Percentiles rank a stretch among this genome's conserved stretches.
Conservation (phyloP, 1,284 basidiomycete species). For the Pseudozyma pruni region DNA sequence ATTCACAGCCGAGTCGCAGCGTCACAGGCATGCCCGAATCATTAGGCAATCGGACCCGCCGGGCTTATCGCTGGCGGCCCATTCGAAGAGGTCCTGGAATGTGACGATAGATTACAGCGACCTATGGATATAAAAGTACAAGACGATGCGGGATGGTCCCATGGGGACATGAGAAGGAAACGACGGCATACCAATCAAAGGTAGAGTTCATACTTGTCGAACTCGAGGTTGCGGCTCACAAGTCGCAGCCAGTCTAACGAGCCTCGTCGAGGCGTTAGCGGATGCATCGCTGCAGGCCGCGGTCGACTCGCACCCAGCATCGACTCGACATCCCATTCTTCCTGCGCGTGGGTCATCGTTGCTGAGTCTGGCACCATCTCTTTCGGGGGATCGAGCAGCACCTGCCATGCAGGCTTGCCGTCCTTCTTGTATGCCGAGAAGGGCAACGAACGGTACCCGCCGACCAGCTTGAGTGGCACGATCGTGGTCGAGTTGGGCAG, state of each 20-base stretch:
- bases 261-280: slow-evolving; percentile 24
- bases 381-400: slow-evolving; percentile 24
- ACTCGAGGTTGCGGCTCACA: slow-evolving; percentile 35
- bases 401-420: slow-evolving; percentile 34
- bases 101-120: neutral
- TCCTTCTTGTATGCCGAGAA: slow-evolving; percentile 15
- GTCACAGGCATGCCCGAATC: too few relatives aligned
- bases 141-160: neutral
- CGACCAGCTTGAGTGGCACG: slow-evolving; percentile 31
- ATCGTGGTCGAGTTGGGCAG: slow-evolving; percentile 25
- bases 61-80: too few relatives aligned
- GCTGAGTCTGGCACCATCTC: slow-evolving; percentile 14
- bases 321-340: slow-evolving; percentile 42
- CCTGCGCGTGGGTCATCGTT: slow-evolving; percentile 17
- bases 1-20: too few relatives aligned
- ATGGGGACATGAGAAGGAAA: neutral
- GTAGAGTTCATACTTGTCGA: slow-evolving; percentile 24
- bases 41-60: too few relatives aligned
- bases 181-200: slow-evolving; percentile 21
- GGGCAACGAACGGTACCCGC: slow-evolving; percentile 32
- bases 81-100: too few relatives aligned
- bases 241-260: slow-evolving; percentile 38
- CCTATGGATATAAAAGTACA: slow-evolving; percentile 11
- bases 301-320: slow-evolving; percentile 29
- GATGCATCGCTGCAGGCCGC: slow-evolving; percentile 22